These are phyloP conservation scores for Avena insularis DNA, from an alignment of 176 grass and related monocot genomes.

Conservation along the genomic window DNA sequence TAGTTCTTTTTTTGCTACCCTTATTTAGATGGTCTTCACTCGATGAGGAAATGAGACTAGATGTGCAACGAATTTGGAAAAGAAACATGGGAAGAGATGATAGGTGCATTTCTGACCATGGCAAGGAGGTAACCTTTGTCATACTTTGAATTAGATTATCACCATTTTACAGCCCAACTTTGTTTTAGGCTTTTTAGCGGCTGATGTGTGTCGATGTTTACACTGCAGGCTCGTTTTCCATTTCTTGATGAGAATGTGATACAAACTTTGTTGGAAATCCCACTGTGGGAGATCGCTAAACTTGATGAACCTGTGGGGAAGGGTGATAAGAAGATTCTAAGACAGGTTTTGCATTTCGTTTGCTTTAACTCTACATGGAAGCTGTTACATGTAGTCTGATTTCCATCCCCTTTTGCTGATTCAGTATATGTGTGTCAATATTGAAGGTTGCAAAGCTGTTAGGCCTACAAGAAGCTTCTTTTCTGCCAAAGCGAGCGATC, in stretches of 20 bases:
- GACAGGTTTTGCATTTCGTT: constrained; percentile 75
- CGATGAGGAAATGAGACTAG: constrained; percentile 84
- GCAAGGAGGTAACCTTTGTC: constrained; percentile 75
- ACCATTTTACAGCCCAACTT: not conserved
- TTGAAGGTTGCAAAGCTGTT: constrained; percentile 80
- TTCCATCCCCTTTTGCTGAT: constrained; percentile 21
- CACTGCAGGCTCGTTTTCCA: constrained; percentile 77
- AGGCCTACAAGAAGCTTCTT: constrained; percentile 73
- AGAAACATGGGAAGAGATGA: constrained; percentile 99
- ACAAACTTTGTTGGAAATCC: constrained; percentile 72
- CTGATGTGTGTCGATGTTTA: not conserved
- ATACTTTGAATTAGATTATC: constrained; percentile 22
- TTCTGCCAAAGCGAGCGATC: constrained; percentile 89
- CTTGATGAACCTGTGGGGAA: constrained; percentile 80
- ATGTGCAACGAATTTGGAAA: constrained; percentile 99
- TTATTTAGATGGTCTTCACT: constrained; percentile 77
- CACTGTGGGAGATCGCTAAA: constrained; percentile 81
- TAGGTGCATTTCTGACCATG: constrained; percentile 88
- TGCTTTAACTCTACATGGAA: not conserved
- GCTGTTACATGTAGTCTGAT: not conserved
- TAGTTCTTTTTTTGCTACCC: constrained; percentile 26
- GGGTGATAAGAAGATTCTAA: constrained; percentile 97
- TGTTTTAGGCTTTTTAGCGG: constrained; percentile 1
- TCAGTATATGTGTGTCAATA: constrained; percentile 3
- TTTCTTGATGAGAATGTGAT: constrained; percentile 95